phyloP scores from a whole-genome alignment of 116 monocot species.

The Trichopus zeylanicus region DNA sequence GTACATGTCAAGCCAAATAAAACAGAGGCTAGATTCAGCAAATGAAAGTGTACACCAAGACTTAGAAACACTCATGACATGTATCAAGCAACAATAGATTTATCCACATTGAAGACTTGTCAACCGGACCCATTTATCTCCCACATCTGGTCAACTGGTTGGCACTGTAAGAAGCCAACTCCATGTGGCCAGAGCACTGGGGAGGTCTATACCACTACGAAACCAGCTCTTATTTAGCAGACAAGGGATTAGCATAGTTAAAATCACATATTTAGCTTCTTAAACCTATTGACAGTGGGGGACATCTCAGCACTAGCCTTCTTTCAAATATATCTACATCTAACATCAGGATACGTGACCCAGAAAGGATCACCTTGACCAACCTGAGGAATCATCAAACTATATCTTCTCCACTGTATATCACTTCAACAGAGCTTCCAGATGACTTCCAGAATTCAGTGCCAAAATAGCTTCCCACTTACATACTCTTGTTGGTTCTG shows the following conservation, averaged over 20 bases:
- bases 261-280: neutral
- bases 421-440: neutral
- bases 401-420: neutral
- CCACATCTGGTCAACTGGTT: neutral
- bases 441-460: neutral
- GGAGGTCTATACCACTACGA: neutral
- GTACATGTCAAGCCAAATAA: no score
- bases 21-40: no score
- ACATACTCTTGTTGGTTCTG: neutral
- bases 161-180: neutral
- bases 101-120: no score
- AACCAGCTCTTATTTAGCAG: slow-evolving; percentile 1
- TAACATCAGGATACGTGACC: neutral
- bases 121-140: neutral
- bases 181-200: neutral
- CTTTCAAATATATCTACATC: neutral
- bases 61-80: no score
- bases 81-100: no score
- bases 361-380: neutral
- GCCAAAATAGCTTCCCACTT: neutral
- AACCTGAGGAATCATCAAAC: neutral
- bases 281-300: neutral
- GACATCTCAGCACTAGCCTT: neutral
- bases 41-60: no score
- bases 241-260: neutral